Base-by-base conservation (phyloP, 257 asterid genomes). In the Phtheirospermum japonicum region DNA sequence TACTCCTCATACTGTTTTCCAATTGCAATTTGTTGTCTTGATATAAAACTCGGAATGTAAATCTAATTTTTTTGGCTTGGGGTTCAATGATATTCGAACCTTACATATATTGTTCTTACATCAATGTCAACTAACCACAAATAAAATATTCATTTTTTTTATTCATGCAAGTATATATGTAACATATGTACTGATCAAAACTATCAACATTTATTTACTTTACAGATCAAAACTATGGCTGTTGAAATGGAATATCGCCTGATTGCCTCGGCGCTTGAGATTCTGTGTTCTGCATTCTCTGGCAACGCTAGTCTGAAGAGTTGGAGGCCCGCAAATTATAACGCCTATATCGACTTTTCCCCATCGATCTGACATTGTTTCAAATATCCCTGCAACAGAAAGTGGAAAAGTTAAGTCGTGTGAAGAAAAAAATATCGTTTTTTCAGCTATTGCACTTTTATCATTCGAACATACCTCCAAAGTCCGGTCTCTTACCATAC, bases 161-260 rank as follows among this genome's bases (percentile, higher is more conserved):
- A n/a, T n/a, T n/a, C n/a, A n/a, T n/a, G n/a, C n/a, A n/a, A n/a
- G n/a, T n/a, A n/a, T n/a, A n/a, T n/a, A n/a, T n/a, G n/a, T n/a
- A n/a, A n/a, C n/a, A n/a, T n/a, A n/a, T n/a, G n/a, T n/a, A n/a
- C n/a, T n/a, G n/a, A n/a, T n/a, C n/a, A n/a, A n/a, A n/a, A n/a
- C 14, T 42, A 42, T 42, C 49, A 42, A 42, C 4, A 13, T 42
- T 42, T 36, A 36, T 36, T 36, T 39, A 36, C 17, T 13, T 32
- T 77, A 90, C 59, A 90, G 90, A 75, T 88, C 98, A 69, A 90
- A 90, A 26, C 91, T 90, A 77, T 90, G 98, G 81, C 86, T 82
- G 76, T 90, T 81, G 89, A 88, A 90, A 77, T 90, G 96, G 61
- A 83, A 88, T 12, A 90, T 73, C 1, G 96, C 81, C 23, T 65